A percentile compares a stretch with the other conserved stretches of the same genome.
Evolutionary conservation across 441 rosid species (phyloP).

Genomic region (Jatropha podagrica): DNA sequence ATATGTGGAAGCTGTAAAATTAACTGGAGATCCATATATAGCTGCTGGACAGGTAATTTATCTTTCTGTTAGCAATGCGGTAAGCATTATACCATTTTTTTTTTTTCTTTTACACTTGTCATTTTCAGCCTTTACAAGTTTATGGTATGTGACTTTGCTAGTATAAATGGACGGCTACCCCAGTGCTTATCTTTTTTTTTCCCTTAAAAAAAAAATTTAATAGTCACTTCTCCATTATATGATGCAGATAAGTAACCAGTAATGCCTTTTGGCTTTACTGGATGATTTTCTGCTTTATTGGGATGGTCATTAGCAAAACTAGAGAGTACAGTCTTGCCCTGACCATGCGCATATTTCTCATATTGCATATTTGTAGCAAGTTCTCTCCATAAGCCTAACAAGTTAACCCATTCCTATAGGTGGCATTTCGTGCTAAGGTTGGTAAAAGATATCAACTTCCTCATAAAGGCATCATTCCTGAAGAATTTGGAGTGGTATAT

Average conservation of each 20-base stretch:
- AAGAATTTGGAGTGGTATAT: conserved; percentile 96
- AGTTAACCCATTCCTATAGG: conserved; percentile 41
- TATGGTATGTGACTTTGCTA: neutral
- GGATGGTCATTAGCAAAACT: neutral
- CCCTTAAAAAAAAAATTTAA: too few relatives aligned
- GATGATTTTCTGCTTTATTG: neutral
- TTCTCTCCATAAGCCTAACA: conserved; percentile 16
- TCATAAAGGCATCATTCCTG: conserved; percentile 92
- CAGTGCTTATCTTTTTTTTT: neutral
- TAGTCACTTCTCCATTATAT: too few relatives aligned
- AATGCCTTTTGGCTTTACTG: neutral
- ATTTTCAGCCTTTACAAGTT: neutral
- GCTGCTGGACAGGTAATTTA: conserved; percentile 90
- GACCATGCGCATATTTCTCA: neutral
- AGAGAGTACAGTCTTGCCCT: neutral
- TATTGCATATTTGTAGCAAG: conserved; percentile 9
- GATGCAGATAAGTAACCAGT: too few relatives aligned
- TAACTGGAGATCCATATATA: conserved; percentile 91
- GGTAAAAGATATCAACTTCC: conserved; percentile 93
- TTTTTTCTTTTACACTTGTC: neutral
- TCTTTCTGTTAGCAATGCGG: neutral
- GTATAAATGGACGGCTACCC: neutral
- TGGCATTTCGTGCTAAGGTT: conserved; percentile 94
- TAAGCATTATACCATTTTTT: neutral
- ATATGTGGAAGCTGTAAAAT: conserved; percentile 88